Evolutionary conservation across 805 yeast species (phyloP).

Genomic region (Alloascoidea hylecoeti): DNA sequence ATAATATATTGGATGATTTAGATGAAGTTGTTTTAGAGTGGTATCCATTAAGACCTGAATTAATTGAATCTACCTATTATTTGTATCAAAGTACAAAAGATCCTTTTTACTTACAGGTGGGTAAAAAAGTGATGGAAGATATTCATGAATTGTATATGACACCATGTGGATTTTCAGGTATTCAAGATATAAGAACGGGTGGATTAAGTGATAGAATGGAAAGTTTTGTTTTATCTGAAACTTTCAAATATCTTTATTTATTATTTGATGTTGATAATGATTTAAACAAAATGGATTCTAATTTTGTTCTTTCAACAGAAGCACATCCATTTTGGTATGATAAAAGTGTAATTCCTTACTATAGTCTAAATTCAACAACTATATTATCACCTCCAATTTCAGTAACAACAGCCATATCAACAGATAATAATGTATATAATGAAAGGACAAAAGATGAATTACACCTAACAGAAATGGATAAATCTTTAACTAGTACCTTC

Average conservation of each 20-base stretch:
- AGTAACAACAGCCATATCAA: not conserved
- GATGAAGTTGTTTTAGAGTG: slow-evolving; percentile 53
- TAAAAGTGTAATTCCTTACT: slow-evolving; percentile 5
- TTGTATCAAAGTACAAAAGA: slow-evolving; percentile 75
- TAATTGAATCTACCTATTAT: slow-evolving; percentile 77
- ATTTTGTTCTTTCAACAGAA: slow-evolving; percentile 63
- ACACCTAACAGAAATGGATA: too few species aligned
- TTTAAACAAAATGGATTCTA: slow-evolving; percentile 25
- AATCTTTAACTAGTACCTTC: too few species aligned
- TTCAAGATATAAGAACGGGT: slow-evolving; percentile 52
- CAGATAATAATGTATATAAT: too few species aligned
- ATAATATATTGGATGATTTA: slow-evolving; percentile 10
- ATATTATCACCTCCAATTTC: not conserved
- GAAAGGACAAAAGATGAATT: too few species aligned
- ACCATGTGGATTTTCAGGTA: slow-evolving; percentile 73
- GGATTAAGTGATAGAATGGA: slow-evolving; percentile 74
- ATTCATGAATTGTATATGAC: slow-evolving; percentile 37
- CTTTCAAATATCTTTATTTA: slow-evolving; percentile 69
- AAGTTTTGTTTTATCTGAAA: slow-evolving; percentile 78
- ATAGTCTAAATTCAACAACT: not conserved
- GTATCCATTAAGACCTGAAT: slow-evolving; percentile 91
- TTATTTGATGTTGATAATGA: slow-evolving; percentile 58
- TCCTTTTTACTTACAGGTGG: slow-evolving; percentile 69
- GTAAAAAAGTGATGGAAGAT: slow-evolving; percentile 46
- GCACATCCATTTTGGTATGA: slow-evolving; percentile 84